These are phyloP conservation scores for Penicillium palitans DNA, from an alignment of 2,329 filamentous ascomycete species.

Conservation along the genomic window DNA sequence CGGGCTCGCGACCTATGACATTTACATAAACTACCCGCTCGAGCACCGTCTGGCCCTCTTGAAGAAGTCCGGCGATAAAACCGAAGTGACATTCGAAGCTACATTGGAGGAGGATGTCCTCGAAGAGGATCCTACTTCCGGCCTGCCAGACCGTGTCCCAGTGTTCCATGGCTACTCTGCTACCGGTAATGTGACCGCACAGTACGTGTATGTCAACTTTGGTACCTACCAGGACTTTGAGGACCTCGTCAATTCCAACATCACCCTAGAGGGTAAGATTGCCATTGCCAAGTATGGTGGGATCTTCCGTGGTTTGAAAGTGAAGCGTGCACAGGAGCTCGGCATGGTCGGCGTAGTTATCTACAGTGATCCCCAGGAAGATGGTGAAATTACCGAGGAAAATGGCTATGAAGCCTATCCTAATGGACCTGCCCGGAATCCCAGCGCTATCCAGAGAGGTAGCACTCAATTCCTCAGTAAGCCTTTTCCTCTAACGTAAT, in stretches of 20 bases:
- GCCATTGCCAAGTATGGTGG: conserved; percentile 81
- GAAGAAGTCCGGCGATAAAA: conserved; percentile 45
- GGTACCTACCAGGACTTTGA: conserved; percentile 84
- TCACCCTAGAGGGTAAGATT: conserved; percentile 80
- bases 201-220: conserved; percentile 88
- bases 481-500: conserved; percentile 30
- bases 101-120: conserved; percentile 81
- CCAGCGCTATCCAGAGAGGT: conserved; percentile 85
- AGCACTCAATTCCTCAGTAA: conserved; percentile 78
- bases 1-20: conserved; percentile 68
- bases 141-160: conserved; percentile 70
- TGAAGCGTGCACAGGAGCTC: conserved; percentile 87
- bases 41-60: conserved; percentile 69
- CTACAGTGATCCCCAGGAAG: conserved; percentile 86
- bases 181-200: conserved; percentile 83
- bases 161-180: conserved; percentile 96
- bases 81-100: conserved; percentile 72
- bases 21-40: conserved; percentile 75
- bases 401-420: conserved; percentile 81
- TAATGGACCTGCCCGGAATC: conserved; percentile 80
- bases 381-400: conserved; percentile 75
- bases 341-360: conserved; percentile 84
- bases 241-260: conserved; percentile 71
- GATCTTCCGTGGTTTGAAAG: conserved; percentile 85
- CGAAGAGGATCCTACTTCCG: conserved; percentile 76